Base-by-base conservation (phyloP, 1,139 yeast genomes). In the Pneumocystis sp. region DNA sequence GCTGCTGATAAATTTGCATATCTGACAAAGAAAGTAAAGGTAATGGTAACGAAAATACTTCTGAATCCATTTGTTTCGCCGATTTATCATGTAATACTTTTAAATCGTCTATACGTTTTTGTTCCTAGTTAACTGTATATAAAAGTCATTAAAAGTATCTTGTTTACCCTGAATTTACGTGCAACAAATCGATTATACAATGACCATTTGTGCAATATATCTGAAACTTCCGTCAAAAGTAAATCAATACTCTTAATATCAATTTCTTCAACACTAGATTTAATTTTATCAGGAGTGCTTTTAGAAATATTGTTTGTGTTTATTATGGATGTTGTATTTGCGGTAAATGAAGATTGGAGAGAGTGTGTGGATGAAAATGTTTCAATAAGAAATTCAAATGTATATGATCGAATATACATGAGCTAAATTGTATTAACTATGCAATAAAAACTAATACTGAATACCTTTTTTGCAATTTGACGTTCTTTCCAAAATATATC, bases 141-240 rank as follows among this genome's bases (percentile, higher is more conserved):
- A 21, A 10, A 37, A 10, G 59, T 59, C 45, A 42, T 10, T 25
- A n/a, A 44, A 34, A 57, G n/a, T 31, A 19, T 29, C 44, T 61
- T 8, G 57, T 63, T 61, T 61, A 65, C 56, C 45, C 70, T 21
- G 40, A 59, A 68, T 78, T 79, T 84, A 88, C 88, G 68, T 86
- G 82, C 42, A 70, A 89, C 80, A 71, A 90, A 93, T 71, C 83
- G 84, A 67, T 88, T 81, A 74, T 90, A 95, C 74, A 89, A 80
- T 8, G 88, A 80, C 97, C 98, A 93, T 68, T 90, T 85, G 72
- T 87, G 89, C 71, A 93, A 77, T 72, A 93, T 86, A 5, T 86
- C 79, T 0, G 95, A 82, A 25, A 88, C 76, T 71, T 93, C 97
- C 65, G 80, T 81, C 25, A 87, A 78, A 57, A 85, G 70, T 64